A percentile compares a stretch with the other conserved stretches of the same genome.
These are phyloP conservation scores for Pseudopyrenochaeta lycopersici DNA, from an alignment of 2,329 filamentous ascomycete species.

Conservation along the genomic window DNA sequence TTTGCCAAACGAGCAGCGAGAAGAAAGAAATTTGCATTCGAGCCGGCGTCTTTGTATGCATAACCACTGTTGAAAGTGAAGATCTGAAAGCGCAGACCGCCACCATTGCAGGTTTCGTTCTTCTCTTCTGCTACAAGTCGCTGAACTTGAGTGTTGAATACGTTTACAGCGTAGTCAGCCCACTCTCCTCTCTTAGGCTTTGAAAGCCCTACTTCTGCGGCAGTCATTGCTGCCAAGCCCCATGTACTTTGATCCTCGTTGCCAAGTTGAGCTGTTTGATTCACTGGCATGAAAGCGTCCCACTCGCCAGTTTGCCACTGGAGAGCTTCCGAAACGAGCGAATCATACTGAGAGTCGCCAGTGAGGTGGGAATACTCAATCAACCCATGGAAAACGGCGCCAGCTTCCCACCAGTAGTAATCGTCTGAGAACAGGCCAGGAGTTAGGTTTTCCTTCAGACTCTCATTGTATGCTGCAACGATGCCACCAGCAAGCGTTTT, in stretches of 20 bases:
- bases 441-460: slow-evolving; percentile 4
- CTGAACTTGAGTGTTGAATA: slow-evolving; percentile 73
- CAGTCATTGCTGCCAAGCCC: slow-evolving; percentile 72
- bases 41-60: slow-evolving; percentile 79
- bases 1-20: slow-evolving; percentile 77
- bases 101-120: slow-evolving; percentile 67
- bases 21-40: slow-evolving; percentile 82
- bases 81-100: slow-evolving; percentile 73
- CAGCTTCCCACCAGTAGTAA: slow-evolving; percentile 36
- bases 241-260: slow-evolving; percentile 79
- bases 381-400: slow-evolving; percentile 28
- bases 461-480: slow-evolving; percentile 28
- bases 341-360: slow-evolving; percentile 52
- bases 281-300: slow-evolving; percentile 52
- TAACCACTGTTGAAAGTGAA: slow-evolving; percentile 77
- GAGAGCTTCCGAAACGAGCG: slow-evolving; percentile 50
- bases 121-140: slow-evolving; percentile 69
- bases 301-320: slow-evolving; percentile 45
- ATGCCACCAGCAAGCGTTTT: slow-evolving; percentile 31
- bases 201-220: slow-evolving; percentile 72
- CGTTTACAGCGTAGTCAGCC: slow-evolving; percentile 71
- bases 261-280: slow-evolving; percentile 56
- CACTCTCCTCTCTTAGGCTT: slow-evolving; percentile 56
- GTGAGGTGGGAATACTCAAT: slow-evolving; percentile 55
- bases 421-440: slow-evolving; percentile 29